Conservation (phyloP, 2,329 filamentous ascomycete species). For the Cadophora sp. region DNA sequence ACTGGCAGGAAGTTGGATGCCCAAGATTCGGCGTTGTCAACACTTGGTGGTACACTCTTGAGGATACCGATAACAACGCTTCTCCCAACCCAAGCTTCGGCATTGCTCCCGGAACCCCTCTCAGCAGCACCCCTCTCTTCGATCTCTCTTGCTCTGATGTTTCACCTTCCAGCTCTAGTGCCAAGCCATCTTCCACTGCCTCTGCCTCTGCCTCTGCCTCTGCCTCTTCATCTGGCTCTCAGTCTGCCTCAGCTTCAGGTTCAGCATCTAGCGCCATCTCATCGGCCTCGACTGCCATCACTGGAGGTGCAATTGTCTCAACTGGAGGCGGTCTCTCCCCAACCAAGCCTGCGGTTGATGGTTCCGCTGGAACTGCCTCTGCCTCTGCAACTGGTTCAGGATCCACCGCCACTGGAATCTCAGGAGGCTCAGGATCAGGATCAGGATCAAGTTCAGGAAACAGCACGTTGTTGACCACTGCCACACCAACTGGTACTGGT, state of each 20-base stretch:
- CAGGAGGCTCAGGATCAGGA: neutral
- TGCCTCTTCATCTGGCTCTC: no score
- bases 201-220: slow-evolving; percentile 7
- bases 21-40: slow-evolving; percentile 67
- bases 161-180: slow-evolving; percentile 30
- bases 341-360: slow-evolving; percentile 25
- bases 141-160: slow-evolving; percentile 64
- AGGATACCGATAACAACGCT: slow-evolving; percentile 64
- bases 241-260: slow-evolving; percentile 2
- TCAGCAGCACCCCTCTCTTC: slow-evolving; percentile 63
- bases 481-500: slow-evolving; percentile 18
- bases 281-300: slow-evolving; percentile 23
- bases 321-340: slow-evolving; percentile 35
- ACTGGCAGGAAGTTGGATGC: slow-evolving; percentile 83
- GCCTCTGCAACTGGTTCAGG: slow-evolving; percentile 21
- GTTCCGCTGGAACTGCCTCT: slow-evolving; percentile 25
- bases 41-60: slow-evolving; percentile 80
- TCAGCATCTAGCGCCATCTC: slow-evolving; percentile 25
- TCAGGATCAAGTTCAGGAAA: slow-evolving; percentile 14
- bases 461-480: slow-evolving; percentile 21
- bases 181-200: slow-evolving; percentile 27
- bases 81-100: slow-evolving; percentile 75
- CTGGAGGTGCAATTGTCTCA: slow-evolving; percentile 24
- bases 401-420: slow-evolving; percentile 15
- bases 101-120: slow-evolving; percentile 59